These are phyloP conservation scores for Saturnispora besseyi DNA, from an alignment of 805 yeast species.

Conservation along the genomic window DNA sequence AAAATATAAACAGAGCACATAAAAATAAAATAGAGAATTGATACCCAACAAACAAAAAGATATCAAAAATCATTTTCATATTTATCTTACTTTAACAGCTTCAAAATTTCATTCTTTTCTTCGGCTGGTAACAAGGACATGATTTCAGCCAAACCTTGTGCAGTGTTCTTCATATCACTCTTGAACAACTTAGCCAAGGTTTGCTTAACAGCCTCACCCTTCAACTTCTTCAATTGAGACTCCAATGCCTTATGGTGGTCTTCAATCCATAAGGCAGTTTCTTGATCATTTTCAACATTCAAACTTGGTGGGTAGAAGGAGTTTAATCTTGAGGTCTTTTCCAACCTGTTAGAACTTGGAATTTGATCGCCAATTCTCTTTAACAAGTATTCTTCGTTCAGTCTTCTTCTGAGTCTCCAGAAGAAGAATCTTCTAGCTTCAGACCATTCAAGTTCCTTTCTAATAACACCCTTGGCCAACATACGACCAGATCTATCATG, in stretches of 20 bases:
- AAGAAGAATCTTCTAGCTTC: slow-evolving; percentile 92
- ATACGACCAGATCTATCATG: slow-evolving; percentile 97
- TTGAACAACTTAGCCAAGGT: slow-evolving; percentile 52
- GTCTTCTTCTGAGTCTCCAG: slow-evolving; percentile 97
- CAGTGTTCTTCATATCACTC: slow-evolving; percentile 42
- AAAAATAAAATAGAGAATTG: slow-evolving; percentile 6
- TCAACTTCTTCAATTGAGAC: slow-evolving; percentile 50
- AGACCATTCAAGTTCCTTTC: slow-evolving; percentile 76
- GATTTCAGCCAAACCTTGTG: slow-evolving; percentile 48
- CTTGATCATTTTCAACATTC: slow-evolving; percentile 63
- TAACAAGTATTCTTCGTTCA: slow-evolving; percentile 84
- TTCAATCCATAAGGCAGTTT: slow-evolving; percentile 80
- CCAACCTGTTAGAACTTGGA: slow-evolving; percentile 56
- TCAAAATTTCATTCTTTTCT: slow-evolving; percentile 39
- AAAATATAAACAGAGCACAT: neutral
- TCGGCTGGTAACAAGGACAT: slow-evolving; percentile 43
- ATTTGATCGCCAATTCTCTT: slow-evolving; percentile 61
- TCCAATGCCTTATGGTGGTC: slow-evolving; percentile 60
- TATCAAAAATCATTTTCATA: neutral
- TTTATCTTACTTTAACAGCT: slow-evolving; percentile 19
- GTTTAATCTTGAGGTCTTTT: slow-evolving; percentile 77
- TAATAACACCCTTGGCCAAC: slow-evolving; percentile 88
- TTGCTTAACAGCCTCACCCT: slow-evolving; percentile 57
- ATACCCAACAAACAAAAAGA: slow-evolving; percentile 7
- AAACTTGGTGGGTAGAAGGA: slow-evolving; percentile 74